A percentile compares a stretch with the other conserved stretches of the same genome.
Conservation (phyloP, 495 filamentous ascomycete species). For the Glonium stellatum region DNA sequence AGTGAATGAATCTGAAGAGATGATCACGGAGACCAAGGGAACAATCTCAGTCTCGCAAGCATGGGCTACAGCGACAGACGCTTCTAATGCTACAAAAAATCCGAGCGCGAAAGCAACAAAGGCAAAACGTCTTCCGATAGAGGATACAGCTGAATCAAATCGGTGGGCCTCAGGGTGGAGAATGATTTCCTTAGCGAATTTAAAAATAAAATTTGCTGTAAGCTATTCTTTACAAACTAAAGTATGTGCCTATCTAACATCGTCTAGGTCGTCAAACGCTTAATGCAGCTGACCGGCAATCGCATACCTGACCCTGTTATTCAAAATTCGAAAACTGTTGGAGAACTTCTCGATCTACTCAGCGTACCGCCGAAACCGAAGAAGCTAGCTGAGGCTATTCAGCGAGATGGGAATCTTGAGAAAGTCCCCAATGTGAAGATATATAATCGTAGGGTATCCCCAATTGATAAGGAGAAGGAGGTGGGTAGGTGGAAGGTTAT, state of each 20-base stretch:
- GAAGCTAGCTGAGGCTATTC: constrained; percentile 43
- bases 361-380: constrained; percentile 52
- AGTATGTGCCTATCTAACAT: constrained; percentile 4
- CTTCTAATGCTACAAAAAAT: background rate
- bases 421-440: constrained; percentile 65
- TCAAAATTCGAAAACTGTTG: constrained; percentile 45
- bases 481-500: constrained; percentile 83
- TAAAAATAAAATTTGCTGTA: constrained; percentile 65
- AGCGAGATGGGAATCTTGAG: constrained; percentile 23
- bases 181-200: constrained; percentile 49
- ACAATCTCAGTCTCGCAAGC: too few relatives aligned
- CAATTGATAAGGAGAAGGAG: constrained; percentile 63
- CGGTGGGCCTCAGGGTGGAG: constrained; percentile 41
- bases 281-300: constrained; percentile 69
- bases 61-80: too few relatives aligned
- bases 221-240: constrained; percentile 32
- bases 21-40: too few relatives aligned
- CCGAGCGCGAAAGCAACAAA: constrained; percentile 7
- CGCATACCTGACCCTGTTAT: constrained; percentile 63
- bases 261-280: constrained; percentile 63
- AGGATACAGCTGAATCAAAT: background rate
- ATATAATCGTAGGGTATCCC: constrained; percentile 51
- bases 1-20: too few relatives aligned
- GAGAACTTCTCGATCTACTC: constrained; percentile 49
- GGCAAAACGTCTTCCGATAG: background rate